Evolutionary conservation across 2,329 filamentous ascomycete species (phyloP).

Genomic region (Aureobasidium melanogenum): DNA sequence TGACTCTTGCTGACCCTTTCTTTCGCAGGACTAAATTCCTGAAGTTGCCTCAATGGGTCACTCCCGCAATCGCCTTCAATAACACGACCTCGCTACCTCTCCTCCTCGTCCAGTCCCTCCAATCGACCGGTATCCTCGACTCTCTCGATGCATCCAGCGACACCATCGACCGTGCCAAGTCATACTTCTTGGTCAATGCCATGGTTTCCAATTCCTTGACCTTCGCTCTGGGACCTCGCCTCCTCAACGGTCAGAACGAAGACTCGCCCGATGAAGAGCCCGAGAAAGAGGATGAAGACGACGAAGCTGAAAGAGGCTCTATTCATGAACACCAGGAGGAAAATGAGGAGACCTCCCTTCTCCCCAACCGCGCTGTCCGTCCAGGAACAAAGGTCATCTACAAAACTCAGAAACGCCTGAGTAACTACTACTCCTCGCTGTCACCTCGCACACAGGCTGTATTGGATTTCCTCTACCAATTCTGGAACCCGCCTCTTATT

Average conservation of each 20-base stretch:
- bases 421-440: constrained; percentile 28
- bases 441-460: constrained; percentile 30
- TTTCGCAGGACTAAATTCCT: constrained; percentile 31
- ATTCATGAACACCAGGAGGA: constrained; percentile 18
- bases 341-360: constrained; percentile 43
- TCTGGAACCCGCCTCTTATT: constrained; percentile 54
- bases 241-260: constrained; percentile 43
- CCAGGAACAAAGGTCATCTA: constrained; percentile 23
- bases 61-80: constrained; percentile 48
- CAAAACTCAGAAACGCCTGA: constrained; percentile 26
- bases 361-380: constrained; percentile 33
- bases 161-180: constrained; percentile 51
- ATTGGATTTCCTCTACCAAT: constrained; percentile 37
- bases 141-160: constrained; percentile 34
- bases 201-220: constrained; percentile 56
- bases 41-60: constrained; percentile 44
- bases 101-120: constrained; percentile 43
- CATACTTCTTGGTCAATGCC: constrained; percentile 58
- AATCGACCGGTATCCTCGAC: constrained; percentile 48
- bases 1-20: not conserved
- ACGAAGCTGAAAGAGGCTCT: constrained; percentile 21
- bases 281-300: constrained; percentile 17
- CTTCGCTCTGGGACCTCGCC: constrained; percentile 52
- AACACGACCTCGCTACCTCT: constrained; percentile 49
- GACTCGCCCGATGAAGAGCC: constrained; percentile 27